Base-by-base conservation (phyloP, 176 grass and related monocot species). In the Carex kokanica region DNA sequence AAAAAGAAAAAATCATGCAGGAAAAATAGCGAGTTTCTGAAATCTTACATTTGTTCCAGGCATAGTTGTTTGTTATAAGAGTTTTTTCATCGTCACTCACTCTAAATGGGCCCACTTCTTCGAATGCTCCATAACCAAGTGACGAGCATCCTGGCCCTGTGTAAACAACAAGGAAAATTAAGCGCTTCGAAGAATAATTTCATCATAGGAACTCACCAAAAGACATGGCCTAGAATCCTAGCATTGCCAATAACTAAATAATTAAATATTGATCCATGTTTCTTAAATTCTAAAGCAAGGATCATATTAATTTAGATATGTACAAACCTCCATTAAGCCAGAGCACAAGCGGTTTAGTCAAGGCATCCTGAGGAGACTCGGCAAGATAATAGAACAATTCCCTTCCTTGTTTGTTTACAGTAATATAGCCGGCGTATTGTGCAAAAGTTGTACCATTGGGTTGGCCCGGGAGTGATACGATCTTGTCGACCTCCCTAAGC, bases 371-470 rank as follows among this genome's bases (percentile, higher is more conserved):
- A 90, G 91, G 90, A 2, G 95, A 90, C 84, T 98, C 92, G 23
- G 87, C 90, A 82, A 98, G 92, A 86, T 98, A 98, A 88, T 98
- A 98, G 86, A 98, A 94, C 56, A 98, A 89, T 62, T 89, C 91
- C 74, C 92, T 90, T 21, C 86, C 87, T 74, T 83, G 40, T 25
- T 87, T 69, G 47, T 94, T 89, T 75, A 98, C 92, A 24, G 84
- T 64, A 17, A 98, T 84, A 83, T 98, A 98, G 74, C 95, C 95
- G 36, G 92, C 83, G 86, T 93, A 98, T 89, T 98, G 95, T 9
- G 58, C 79, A 84, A 94, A 98, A 70, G 80, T 78, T 52, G 90
- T 84, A 3, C 78, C 78, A 66, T 88, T 75, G 23, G 92, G 95
- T 81, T 98, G 95, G 60, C 92, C 95, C 20, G 92, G 95, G 24